Evolutionary conservation across 306 rosid genomes (phyloP), one percentile per base, ranked within the genome.

Genomic region (Vigna mungo): DNA sequence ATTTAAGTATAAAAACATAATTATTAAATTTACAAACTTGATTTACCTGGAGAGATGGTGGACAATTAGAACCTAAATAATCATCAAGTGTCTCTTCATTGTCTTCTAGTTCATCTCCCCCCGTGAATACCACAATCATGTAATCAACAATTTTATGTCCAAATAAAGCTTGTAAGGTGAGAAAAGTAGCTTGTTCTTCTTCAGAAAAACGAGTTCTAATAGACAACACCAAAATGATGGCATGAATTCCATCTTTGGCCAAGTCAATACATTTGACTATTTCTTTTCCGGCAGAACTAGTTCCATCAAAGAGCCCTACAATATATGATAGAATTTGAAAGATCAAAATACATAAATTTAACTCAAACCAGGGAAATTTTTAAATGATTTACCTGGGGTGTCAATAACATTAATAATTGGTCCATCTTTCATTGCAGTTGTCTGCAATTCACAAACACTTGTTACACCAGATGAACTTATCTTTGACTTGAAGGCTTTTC

Each of bases 351-450:
- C 23, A 21, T 21, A 21, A 21, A 21, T 21, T 21, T 21, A 21
- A 21, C 23, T 21, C 23, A 21, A 21, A 21, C 1, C 23, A 21
- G 23, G 1, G 23, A 21, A 21, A 21, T 21, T 21, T 21, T 21
- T 21, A 21, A 3, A 25, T 30, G 74, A 4, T 23, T 71, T 76
- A 94, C 98, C 97, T 44, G 97, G 98, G 17, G 97, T 94, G 83
- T 94, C 98, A 34, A 94, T 94, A 41, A 94, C 94, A 87, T 90
- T 89, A 2, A 92, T 34, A 51, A 41, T 46, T 34, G 83, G 90
- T 44, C 90, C 98, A 85, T 92, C 92, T 17, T 76, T 83, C 30
- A 85, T 21, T 10, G 0, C 5, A 21, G 68, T 1, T 44, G 64
- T 68, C 25, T 90, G 82, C 86, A 89, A 49, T 78, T 94, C 92